Conservation (phyloP, 257 asterid genomes). For the Striga asiatica region DNA sequence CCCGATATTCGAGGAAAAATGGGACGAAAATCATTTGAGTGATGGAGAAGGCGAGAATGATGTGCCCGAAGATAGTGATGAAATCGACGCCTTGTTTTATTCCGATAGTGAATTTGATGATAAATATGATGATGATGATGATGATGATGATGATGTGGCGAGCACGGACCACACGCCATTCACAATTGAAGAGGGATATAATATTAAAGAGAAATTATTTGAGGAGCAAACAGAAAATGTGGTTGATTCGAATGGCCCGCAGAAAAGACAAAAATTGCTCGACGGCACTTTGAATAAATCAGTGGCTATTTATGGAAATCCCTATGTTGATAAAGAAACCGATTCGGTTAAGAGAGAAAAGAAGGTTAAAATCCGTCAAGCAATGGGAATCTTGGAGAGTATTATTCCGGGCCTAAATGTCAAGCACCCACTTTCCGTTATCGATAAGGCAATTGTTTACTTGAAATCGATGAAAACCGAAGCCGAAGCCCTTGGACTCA, state of each 20-base stretch:
- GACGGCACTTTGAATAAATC: conserved; percentile 52
- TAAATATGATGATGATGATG: conserved; percentile 12
- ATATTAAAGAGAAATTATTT: conserved; percentile 15
- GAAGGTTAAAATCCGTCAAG: conserved; percentile 34
- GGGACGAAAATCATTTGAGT: conserved; percentile 26
- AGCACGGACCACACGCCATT: conserved; percentile 49
- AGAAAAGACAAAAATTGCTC: conserved; percentile 49
- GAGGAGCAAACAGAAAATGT: conserved; percentile 15
- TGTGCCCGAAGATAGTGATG: conserved; percentile 59
- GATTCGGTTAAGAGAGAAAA: conserved; percentile 15
- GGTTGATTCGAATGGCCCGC: not conserved
- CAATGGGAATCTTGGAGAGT: conserved; percentile 36
- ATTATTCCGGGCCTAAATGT: conserved; percentile 42
- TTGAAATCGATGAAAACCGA: conserved; percentile 47
- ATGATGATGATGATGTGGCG: conserved; percentile 49
- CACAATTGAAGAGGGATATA: conserved; percentile 10
- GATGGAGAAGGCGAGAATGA: conserved; percentile 34
- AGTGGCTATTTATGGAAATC: no score
- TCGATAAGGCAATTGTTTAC: conserved; percentile 56
- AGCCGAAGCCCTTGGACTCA: conserved; percentile 36
- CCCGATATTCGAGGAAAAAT: conserved; percentile 24
- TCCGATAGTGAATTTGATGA: conserved; percentile 36
- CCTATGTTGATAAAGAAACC: not conserved
- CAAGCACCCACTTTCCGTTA: conserved; percentile 46
- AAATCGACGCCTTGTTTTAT: conserved; percentile 62